Percentiles rank a stretch among this genome's conserved stretches.
Conservation (phyloP, 1,284 basidiomycete species). For the Apiotrichum siamense region DNA sequence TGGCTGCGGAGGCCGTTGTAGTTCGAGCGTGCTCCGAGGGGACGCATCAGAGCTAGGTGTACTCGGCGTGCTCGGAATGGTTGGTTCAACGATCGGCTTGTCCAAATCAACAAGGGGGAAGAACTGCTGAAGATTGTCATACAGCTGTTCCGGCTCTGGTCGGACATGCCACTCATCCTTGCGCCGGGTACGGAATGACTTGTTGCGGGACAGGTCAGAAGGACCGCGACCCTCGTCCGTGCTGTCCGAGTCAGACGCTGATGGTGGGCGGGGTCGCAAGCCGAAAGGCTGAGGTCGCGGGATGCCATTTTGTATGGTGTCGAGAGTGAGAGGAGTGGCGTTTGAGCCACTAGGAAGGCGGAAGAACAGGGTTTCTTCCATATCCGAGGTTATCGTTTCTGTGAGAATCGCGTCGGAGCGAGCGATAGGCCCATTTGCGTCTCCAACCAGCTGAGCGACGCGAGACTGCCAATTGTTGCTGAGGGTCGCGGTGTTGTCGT, state of each 20-base stretch:
- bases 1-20: slow-evolving; percentile 10
- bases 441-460: slow-evolving; percentile 24
- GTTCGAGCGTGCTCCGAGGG: slow-evolving; percentile 20
- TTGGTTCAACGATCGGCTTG: slow-evolving; percentile 78
- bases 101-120: slow-evolving; percentile 97
- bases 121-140: slow-evolving; percentile 86
- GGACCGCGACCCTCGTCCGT: neutral
- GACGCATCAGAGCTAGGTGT: slow-evolving; percentile 50
- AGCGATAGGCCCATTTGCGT: neutral
- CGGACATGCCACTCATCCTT: slow-evolving; percentile 48
- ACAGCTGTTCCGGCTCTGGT: slow-evolving; percentile 87
- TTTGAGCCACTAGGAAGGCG: slow-evolving; percentile 11
- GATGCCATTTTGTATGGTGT: neutral
- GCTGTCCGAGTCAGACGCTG: neutral
- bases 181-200: neutral
- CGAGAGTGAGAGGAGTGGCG: too few species aligned
- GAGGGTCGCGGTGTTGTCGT: slow-evolving; percentile 23
- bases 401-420: neutral
- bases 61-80: slow-evolving; percentile 59
- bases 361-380: slow-evolving; percentile 37
- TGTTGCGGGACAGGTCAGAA: neutral
- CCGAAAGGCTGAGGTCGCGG: neutral
- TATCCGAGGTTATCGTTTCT: slow-evolving; percentile 17
- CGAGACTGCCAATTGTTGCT: slow-evolving; percentile 30
- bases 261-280: neutral